Base-by-base conservation (phyloP, 345 rosid species). In the Heritiera fomes region DNA sequence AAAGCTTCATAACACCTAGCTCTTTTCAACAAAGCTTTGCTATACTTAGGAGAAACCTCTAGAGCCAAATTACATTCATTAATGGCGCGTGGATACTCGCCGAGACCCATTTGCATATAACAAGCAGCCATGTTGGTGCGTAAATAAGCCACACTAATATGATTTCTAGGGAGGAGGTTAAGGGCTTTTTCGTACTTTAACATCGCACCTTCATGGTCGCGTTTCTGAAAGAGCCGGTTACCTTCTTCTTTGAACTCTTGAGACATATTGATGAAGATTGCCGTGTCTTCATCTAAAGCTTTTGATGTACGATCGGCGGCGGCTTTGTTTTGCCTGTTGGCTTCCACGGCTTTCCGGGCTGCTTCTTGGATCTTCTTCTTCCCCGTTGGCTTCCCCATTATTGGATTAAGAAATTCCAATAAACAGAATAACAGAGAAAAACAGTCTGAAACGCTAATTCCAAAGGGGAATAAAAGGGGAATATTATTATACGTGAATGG, bases 191-290 rank as follows among this genome's bases (percentile, higher is more conserved):
- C 98, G 49, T 80, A 96, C 81, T 94, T 91, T 65, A 93, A 79
- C 95, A 96, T 89, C 68, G 99, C 99, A 11, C 99, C 99, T 89
- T 96, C 99, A 71, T 90, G 90, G 83, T 96, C 99, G 53, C 89
- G 93, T 82, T 90, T 94, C 80, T 91, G 98, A 71, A 84, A 88
- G 12, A 96, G 89, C 80, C 82, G 89, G 82, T 88, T 96, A 17
- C 99, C 99, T 94, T 96, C 99, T 78, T 96, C 99, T 82, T 96
- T 96, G 71, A 94, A 92, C 87, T 96, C 99, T 71, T 90, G 88
- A 3, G 99, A 91, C 93, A 94, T 86, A 88, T 80, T 87, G 45
- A 94, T 94, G 87, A 96, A 96, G 65, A 94, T 86, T 63, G 91
- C 97, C 55, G 97, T 96, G 87, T 96, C 98, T 68, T 94, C 98